Evolutionary conservation across 1,139 yeast genomes (phyloP).

Genomic region (Pichia sp.): DNA sequence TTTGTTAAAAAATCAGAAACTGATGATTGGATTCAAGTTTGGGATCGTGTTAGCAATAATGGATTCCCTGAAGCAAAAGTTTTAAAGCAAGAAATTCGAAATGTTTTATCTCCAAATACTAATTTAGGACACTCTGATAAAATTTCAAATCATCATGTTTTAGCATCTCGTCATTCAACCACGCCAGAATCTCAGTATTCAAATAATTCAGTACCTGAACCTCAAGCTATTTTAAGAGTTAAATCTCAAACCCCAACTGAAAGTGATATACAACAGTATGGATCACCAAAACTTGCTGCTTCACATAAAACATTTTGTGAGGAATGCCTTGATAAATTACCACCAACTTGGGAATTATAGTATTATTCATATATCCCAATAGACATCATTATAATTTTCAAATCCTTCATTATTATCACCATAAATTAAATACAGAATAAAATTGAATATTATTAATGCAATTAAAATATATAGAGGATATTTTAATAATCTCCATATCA

Average conservation of each 20-base stretch:
- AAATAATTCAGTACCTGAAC: neutral
- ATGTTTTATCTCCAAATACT: conserved; percentile 40
- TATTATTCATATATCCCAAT: neutral
- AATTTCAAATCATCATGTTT: conserved; percentile 9
- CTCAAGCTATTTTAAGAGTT: neutral
- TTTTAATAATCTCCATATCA: neutral
- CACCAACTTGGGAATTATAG: conserved; percentile 26
- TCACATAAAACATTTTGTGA: conserved; percentile 19
- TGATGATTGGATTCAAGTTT: conserved; percentile 31
- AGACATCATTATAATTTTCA: neutral
- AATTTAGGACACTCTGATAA: conserved; percentile 43
- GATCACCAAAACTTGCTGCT: conserved; percentile 15
- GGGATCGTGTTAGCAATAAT: conserved; percentile 50
- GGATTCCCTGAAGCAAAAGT: conserved; percentile 63
- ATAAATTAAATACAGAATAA: neutral
- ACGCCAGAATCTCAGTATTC: neutral
- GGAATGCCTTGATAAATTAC: conserved; percentile 24
- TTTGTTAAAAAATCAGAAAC: conserved; percentile 28
- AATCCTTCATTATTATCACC: neutral
- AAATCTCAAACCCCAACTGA: conserved; percentile 6
- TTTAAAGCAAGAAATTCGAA: conserved; percentile 48
- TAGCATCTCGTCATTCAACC: no score
- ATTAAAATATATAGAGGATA: conserved; percentile 2
- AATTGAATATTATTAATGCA: neutral
- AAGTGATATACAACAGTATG: conserved; percentile 6